Base-by-base conservation (phyloP, 441 rosid species). In the Croton setiger region DNA sequence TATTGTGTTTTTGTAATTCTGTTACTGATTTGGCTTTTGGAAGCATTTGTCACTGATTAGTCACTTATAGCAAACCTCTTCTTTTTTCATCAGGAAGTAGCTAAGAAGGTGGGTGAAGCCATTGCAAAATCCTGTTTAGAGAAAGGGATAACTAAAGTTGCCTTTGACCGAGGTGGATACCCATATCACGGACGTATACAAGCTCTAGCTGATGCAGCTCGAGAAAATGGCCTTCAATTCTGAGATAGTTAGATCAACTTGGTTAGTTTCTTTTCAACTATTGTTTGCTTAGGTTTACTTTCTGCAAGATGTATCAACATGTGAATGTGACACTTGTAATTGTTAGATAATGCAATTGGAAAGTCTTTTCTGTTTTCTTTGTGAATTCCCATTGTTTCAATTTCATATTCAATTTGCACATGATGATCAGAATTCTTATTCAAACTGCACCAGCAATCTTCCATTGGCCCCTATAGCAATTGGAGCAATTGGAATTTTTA, bases 131-230 rank as follows among this genome's bases (percentile, higher is more conserved):
- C 87, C 5, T 94, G 97, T 74, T 68, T 92, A 80, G 99, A 92
- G 82, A 88, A 87, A 81, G 99, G 97, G 61, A 90, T 90, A 76
- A 76, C 86, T 18, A 87, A 90, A 78, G 97, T 94, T 47, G 96
- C 92, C 14, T 94, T 91, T 57, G 97, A 94, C 72, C 84, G 94
- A 70, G 97, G 97, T 60, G 99, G 99, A 39, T 91, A 86, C 70
- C 96, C 87, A 23, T 91, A 94, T 81, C 98, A 94, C 79, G 98
- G 98, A 62, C 96, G 97, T 2, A 74, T 94, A n/a, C 61, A 79
- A 75, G 90, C 85, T 70, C 79, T 93, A 53, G 97, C 97, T 0
- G 82, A 83, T 75, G 91, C 96, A 43, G 98, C 97, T 43, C 83
- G 98, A 66, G 95, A 86, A 67, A 72, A 87, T 53, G 96, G 97